Conservation (phyloP, 225 moss, liverwort and hornwort genomes). For the Sphagnum tenellum region DNA sequence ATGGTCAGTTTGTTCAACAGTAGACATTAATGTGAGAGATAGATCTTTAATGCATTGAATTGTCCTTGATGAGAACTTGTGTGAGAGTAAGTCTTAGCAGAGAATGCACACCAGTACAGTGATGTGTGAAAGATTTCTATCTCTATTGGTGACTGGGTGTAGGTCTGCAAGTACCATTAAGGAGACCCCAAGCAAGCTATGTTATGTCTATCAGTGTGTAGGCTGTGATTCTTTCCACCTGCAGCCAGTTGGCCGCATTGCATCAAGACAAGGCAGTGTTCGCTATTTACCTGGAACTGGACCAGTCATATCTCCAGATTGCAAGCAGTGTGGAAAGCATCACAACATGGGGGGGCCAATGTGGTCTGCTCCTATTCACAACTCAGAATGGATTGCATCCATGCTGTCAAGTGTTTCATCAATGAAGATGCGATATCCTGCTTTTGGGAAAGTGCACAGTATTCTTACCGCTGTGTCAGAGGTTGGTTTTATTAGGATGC, state of each 20-base stretch:
- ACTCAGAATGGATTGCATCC: conserved; percentile 61
- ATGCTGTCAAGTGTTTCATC: conserved; percentile 45
- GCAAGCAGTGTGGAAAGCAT: conserved; percentile 90
- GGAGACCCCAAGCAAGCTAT: conserved; percentile 88
- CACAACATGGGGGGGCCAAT: conserved; percentile 98
- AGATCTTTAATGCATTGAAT: too few relatives aligned
- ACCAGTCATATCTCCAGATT: conserved; percentile 78
- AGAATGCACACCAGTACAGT: too few relatives aligned
- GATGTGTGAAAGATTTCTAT: too few relatives aligned
- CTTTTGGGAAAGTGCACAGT: conserved; percentile 92
- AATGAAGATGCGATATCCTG: conserved; percentile 73
- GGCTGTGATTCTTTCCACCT: conserved; percentile 83
- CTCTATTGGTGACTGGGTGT: not conserved
- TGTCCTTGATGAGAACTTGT: too few relatives aligned
- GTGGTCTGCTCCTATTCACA: conserved; percentile 93
- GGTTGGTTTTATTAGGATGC: conserved; percentile 19
- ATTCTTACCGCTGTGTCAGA: conserved; percentile 93
- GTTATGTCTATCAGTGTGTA: conserved; percentile 92
- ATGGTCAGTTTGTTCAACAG: too few relatives aligned
- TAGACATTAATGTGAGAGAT: too few relatives aligned
- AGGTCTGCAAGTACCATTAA: conserved; percentile 92
- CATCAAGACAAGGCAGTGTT: conserved; percentile 67
- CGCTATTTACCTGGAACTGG: conserved; percentile 95
- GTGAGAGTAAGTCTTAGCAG: too few relatives aligned
- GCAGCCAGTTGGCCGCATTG: conserved; percentile 66